Base-by-base conservation (phyloP, 2,329 filamentous ascomycete genomes). In the Fusarium tricinctum region DNA sequence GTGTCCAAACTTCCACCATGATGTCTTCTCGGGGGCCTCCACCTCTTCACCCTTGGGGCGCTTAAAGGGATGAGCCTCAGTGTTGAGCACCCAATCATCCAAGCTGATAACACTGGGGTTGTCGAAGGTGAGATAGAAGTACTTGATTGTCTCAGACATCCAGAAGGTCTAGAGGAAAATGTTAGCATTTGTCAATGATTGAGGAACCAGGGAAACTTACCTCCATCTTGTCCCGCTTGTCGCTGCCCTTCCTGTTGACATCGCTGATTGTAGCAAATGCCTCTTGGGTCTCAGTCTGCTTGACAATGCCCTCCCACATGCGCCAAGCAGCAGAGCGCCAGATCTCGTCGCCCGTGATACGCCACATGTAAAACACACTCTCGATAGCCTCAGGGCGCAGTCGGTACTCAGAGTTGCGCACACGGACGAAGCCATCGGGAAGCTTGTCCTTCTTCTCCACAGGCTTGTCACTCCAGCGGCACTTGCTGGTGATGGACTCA, bases 141-240 rank as follows among this genome's bases (percentile, higher is more conserved):
- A 93, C 78, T 93, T 94, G 69, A 92, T 78, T 40, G 91, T 94
- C 81, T 94, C 91, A 5, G 89, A 89, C 71, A 92, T 82, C 89
- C 91, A 94, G 74, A 92, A 93, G 54, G 83, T 85, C 81, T 84
- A 47, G 9, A 38, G 28, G 30, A 23, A 42, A 28, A 43, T 19
- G 58, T 74, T 35, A 75, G 70, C 38, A 38, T 39, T 38, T 17
- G 32, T 58, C 17, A 40, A 10, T 17, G 6, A 5, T 43, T 32
- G 15, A 22, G 15, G 20, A 28, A 13, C 22, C n/a, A 7, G 10
- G 9, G 7, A 2, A 52, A 79, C 80, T 76, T 83, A 59, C 62
- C 78, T 92, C 88, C 88, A 91, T 90, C n/a, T 84, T 84, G 73
- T 93, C 89, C 35, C 80, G 76, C 67, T 81, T 79, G 6, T 70